A percentile compares a stretch with the other conserved stretches of the same genome.
Evolutionary conservation across 208 protist genomes (phyloP).

Genomic region (Giardia muris): DNA sequence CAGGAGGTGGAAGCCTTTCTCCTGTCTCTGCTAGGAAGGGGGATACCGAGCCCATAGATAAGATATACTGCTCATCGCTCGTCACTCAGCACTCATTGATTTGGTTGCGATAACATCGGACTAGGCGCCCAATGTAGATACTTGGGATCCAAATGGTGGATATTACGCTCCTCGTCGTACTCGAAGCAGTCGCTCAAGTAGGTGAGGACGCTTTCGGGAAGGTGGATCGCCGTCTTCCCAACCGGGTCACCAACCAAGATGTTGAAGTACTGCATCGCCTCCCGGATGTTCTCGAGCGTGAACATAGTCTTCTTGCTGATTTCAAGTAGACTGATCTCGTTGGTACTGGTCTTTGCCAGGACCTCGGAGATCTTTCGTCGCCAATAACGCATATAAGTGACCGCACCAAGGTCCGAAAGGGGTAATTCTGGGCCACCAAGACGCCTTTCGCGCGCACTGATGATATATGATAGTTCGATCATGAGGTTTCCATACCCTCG

Average conservation of each 20-base stretch:
- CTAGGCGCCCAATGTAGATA: not conserved
- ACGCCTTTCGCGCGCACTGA: not conserved
- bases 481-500: not conserved
- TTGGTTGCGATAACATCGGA: too few relatives aligned
- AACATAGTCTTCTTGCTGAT: not conserved
- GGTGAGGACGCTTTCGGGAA: not conserved
- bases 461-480: slow-evolving; percentile 1
- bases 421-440: slow-evolving; percentile 6
- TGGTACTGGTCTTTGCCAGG: not conserved
- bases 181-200: not conserved
- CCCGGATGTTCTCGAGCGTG: not conserved
- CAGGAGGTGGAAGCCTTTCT: too few relatives aligned
- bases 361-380: not conserved
- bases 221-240: not conserved
- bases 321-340: not conserved
- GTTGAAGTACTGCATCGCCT: not conserved
- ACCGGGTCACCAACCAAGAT: not conserved
- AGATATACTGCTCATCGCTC: too few relatives aligned
- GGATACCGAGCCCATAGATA: too few relatives aligned
- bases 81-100: too few relatives aligned
- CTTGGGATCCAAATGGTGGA: not conserved
- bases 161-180: not conserved
- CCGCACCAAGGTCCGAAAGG: not conserved
- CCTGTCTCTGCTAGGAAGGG: too few relatives aligned
- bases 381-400: slow-evolving; percentile 13